Conservation (phyloP, 371 early-diverging fungal genomes). For the Chytridium lagenaria region DNA sequence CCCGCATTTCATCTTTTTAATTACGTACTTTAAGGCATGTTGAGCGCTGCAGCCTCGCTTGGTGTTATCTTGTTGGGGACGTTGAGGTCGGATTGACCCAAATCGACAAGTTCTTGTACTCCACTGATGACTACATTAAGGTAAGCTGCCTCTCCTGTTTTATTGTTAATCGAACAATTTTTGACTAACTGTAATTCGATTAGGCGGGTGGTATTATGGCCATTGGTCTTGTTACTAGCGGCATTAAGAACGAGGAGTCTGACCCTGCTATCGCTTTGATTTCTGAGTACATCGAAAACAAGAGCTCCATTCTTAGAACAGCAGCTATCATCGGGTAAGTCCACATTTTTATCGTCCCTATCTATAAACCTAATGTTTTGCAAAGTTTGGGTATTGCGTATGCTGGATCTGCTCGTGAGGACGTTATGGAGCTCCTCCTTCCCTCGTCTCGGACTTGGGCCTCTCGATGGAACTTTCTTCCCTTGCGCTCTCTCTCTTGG, state of each 20-base stretch:
- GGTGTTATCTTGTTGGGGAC: constrained; percentile 92
- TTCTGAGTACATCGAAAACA: constrained; percentile 78
- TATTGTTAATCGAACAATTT: no score
- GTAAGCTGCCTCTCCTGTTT: no score
- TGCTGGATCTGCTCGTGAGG: constrained; percentile 88
- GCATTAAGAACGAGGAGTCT: constrained; percentile 82
- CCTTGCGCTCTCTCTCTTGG: constrained; percentile 89
- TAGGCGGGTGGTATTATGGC: constrained; percentile 94
- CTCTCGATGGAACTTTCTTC: constrained; percentile 89
- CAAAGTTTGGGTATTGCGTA: constrained; percentile 91
- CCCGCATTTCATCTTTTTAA: no score
- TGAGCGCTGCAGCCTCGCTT: constrained; percentile 93
- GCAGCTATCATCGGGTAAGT: constrained; percentile 75
- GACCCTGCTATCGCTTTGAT: constrained; percentile 94
- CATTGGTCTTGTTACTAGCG: constrained; percentile 89
- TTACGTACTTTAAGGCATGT: constrained; percentile 67
- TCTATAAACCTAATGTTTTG: constrained; percentile 25
- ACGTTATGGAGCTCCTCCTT: constrained; percentile 80
- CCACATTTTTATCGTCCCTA: no score
- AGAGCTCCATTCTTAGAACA: constrained; percentile 57
- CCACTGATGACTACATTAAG: constrained; percentile 86
- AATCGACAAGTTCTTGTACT: constrained; percentile 93
- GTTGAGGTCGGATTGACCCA: constrained; percentile 86
- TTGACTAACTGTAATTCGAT: neutral
- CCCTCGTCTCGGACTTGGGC: constrained; percentile 86